Evolutionary conservation across 495 filamentous ascomycete genomes (phyloP), one percentile per base, ranked within the genome.

Genomic region (Pyrenula aspistea): DNA sequence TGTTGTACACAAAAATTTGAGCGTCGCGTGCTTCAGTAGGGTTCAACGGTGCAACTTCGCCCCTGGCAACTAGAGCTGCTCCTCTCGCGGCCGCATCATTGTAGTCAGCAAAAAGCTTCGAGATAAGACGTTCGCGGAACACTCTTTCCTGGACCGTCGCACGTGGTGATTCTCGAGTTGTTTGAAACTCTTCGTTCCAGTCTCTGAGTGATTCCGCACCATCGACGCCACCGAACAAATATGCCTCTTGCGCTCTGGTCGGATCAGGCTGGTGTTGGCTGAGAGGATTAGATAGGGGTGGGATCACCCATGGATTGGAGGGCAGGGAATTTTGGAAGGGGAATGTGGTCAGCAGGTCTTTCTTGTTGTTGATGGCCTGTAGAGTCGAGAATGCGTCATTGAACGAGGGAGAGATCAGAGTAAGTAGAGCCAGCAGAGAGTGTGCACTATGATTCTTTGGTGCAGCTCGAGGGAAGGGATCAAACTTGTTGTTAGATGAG

Each of bases 121-220:
- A 90, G 15, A 91, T 88, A 57, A 99, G 76, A 1, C 94, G 83
- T 65, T 99, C 93, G 23, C 93, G 80, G 79, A 97, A 97, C 22
- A 99, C 91, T 22, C 93, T 86, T 62, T 99, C 93, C 65, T 96
- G 92, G 20, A 96, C 88, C 25, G 83, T 87, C 51, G 96, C 91
- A 63, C 87, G 89, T 25, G 91, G 90, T 53, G 97, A 79, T 65
- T 99, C 94, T 63, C 88, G 83, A 2, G 93, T 95, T 3, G 91
- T 94, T 65, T 97, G 94, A 69, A 99, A 95, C 65, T 99, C 94
- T 68, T 99, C 94, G 65, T 99, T 99, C 89, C 94, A 99, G 68
- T 99, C 94, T 22, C 94, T 81, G 61, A 99, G 71, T 0, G 93
- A 92, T 61, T 99, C 94, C 0, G 89, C 85, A 61, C 90, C 94